Evolutionary conservation across 345 rosid species (phyloP).

Genomic region (Hirschfeldia incana): DNA sequence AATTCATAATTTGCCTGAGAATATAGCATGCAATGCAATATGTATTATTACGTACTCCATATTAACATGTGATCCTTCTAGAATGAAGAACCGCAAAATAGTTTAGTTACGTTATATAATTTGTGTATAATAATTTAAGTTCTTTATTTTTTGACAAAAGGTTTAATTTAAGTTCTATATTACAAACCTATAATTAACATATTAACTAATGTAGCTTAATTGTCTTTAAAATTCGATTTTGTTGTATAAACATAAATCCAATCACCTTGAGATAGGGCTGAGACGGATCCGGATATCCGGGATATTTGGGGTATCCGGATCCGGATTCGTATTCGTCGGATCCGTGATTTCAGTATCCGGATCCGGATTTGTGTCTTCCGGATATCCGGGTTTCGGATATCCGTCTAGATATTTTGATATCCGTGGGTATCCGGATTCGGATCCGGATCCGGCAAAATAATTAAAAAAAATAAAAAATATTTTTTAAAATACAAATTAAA

Average conservation of each 20-base stretch:
- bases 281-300: too few species aligned
- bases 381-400: too few species aligned
- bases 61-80: conserved; percentile 13
- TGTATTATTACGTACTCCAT: conserved; percentile 1
- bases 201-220: neutral
- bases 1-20: conserved; percentile 5
- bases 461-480: too few species aligned
- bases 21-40: conserved; percentile 29
- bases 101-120: neutral
- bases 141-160: neutral
- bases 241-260: neutral
- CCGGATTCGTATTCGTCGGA: too few species aligned
- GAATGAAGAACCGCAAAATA: neutral
- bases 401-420: too few species aligned
- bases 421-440: too few species aligned
- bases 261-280: neutral
- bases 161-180: neutral
- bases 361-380: too few species aligned
- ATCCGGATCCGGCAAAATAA: too few species aligned
- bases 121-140: neutral
- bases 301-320: too few species aligned
- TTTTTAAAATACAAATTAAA: too few species aligned
- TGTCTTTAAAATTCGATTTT: neutral
- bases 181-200: neutral
- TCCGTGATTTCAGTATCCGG: too few species aligned